phyloP scores from a whole-genome alignment of 108 stramenopile genomes.

The Nitzschia sp. region DNA sequence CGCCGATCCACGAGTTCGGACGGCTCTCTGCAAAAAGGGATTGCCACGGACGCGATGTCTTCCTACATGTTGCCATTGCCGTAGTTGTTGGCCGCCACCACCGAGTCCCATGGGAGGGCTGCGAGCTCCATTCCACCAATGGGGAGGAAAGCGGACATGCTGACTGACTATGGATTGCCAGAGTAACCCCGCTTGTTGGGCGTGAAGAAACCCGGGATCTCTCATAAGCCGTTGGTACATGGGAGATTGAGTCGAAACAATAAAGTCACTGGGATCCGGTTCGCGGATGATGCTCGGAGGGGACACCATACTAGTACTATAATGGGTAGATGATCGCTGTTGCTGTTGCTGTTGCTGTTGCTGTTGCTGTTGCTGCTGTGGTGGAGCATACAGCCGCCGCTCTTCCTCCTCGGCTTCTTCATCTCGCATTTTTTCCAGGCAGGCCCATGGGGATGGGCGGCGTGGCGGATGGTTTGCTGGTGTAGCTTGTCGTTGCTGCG shows the following conservation, averaged over 20 bases:
- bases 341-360: too few species aligned
- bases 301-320: neutral
- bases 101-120: conserved; percentile 38
- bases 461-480: too few species aligned
- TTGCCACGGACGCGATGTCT: conserved; percentile 64
- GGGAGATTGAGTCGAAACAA: neutral
- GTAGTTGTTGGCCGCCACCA: conserved; percentile 44
- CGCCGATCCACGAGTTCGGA: conserved; percentile 47
- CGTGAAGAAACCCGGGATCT: conserved; percentile 56
- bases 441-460: too few species aligned
- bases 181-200: conserved; percentile 57
- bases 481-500: too few species aligned
- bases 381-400: too few species aligned
- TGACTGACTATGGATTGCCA: conserved; percentile 82
- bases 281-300: neutral
- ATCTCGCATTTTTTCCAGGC: too few species aligned
- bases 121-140: conserved; percentile 67
- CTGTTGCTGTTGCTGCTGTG: too few species aligned
- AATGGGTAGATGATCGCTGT: too few species aligned
- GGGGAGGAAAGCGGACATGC: conserved; percentile 70
- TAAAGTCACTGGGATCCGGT: neutral
- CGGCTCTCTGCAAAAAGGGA: conserved; percentile 44
- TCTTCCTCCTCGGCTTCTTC: too few species aligned
- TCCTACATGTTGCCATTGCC: conserved; percentile 67
- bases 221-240: conserved; percentile 2